Conservation (phyloP, 2,329 filamentous ascomycete species). For the Mycosphaerelloides madeirae region DNA sequence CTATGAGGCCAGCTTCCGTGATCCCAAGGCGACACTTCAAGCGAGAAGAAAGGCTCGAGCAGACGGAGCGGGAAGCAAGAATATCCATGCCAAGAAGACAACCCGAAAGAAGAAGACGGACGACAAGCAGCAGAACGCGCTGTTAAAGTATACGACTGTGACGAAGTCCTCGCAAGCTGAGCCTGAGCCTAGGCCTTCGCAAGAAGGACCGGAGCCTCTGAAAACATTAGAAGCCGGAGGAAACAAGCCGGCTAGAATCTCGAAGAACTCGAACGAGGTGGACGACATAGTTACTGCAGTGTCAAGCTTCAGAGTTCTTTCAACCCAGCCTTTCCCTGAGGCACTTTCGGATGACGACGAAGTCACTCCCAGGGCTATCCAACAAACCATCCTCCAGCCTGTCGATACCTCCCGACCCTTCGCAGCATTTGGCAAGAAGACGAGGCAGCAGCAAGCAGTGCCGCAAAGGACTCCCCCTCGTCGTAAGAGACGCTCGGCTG, state of each 20-base stretch:
- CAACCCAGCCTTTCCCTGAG: constrained; percentile 7
- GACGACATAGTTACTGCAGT: background rate
- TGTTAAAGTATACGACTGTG: constrained; percentile 11
- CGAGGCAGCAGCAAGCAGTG: constrained; percentile 3
- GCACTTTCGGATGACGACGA: constrained; percentile 11
- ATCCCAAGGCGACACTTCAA: constrained; percentile 27
- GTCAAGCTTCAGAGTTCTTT: constrained; percentile 9
- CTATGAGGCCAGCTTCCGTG: constrained; percentile 52
- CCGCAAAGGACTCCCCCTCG: constrained; percentile 21
- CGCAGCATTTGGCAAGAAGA: background rate
- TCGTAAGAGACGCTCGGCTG: constrained; percentile 27
- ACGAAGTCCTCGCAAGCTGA: constrained; percentile 15
- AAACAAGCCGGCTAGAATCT: constrained; percentile 6
- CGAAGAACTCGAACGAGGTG: constrained; percentile 2
- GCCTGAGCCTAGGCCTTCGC: constrained; percentile 1
- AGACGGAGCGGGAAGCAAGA: constrained; percentile 11
- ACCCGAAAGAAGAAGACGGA: constrained; percentile 12
- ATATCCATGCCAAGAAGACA: constrained; percentile 18
- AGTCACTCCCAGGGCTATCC: constrained; percentile 10
- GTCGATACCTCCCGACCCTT: background rate
- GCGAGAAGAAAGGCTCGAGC: constrained; percentile 22
- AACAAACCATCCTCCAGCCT: background rate
- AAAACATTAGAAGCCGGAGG: constrained; percentile 7
- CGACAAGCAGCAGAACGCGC: constrained; percentile 10
- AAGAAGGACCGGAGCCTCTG: constrained; percentile 10